These are phyloP conservation scores for Amanita molliuscula DNA, from an alignment of 768 basidiomycete species.

Conservation along the genomic window DNA sequence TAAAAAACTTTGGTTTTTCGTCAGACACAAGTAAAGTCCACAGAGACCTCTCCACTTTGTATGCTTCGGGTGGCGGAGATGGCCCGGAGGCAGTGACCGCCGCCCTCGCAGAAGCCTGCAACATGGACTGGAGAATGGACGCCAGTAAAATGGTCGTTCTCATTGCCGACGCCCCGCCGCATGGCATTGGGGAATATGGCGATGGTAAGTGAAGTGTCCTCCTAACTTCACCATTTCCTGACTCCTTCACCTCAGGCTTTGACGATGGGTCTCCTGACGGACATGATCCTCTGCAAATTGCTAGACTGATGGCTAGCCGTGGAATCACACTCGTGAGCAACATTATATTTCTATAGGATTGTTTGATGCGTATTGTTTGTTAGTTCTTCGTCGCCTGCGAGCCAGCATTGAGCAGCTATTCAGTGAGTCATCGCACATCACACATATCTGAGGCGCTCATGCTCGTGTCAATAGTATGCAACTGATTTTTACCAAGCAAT, in stretches of 20 bases:
- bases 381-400: constrained; percentile 99
- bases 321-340: constrained; percentile 81
- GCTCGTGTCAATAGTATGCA: constrained; percentile 45
- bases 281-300: constrained; percentile 80
- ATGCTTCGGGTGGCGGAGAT: constrained; percentile 88
- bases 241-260: constrained; percentile 47
- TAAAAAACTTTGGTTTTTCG: constrained; percentile 91
- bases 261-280: constrained; percentile 94
- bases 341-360: background rate
- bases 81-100: constrained; percentile 97
- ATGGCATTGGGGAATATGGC: constrained; percentile 95
- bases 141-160: constrained; percentile 95
- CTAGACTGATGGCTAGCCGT: constrained; percentile 78
- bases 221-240: constrained; percentile 7
- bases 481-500: constrained; percentile 94
- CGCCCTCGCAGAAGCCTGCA: constrained; percentile 74
- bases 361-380: constrained; percentile 4
- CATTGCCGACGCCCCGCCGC: constrained; percentile 95
- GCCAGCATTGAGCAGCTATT: constrained; percentile 88
- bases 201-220: constrained; percentile 51
- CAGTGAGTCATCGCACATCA: constrained; percentile 34
- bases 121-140: constrained; percentile 82
- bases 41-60: constrained; percentile 69
- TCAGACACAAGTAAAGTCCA: constrained; percentile 86
- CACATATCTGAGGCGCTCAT: background rate